These are phyloP conservation scores for Lasiosphaeriaceae sp. DNA, from an alignment of 495 filamentous ascomycete genomes.

Conservation along the genomic window DNA sequence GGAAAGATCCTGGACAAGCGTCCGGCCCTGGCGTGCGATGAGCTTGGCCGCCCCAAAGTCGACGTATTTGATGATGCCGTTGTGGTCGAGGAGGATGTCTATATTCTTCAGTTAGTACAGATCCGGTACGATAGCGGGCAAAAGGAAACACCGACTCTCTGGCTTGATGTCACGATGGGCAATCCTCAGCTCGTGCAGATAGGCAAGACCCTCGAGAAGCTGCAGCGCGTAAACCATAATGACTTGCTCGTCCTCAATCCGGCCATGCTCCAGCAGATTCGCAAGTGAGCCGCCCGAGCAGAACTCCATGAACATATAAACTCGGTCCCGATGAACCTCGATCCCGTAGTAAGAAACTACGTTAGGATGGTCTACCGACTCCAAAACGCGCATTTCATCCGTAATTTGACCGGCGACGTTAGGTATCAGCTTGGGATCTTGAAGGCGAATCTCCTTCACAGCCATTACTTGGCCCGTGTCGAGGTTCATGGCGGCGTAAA, in stretches of 20 bases:
- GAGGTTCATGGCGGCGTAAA: slow-evolving; percentile 94
- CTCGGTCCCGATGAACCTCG: slow-evolving; percentile 95
- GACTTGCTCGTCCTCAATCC: slow-evolving; percentile 96
- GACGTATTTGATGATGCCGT: slow-evolving; percentile 97
- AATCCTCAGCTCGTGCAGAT: slow-evolving; percentile 85
- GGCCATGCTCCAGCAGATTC: slow-evolving; percentile 83
- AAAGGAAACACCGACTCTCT: slow-evolving; percentile 63
- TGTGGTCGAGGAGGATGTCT: slow-evolving; percentile 95
- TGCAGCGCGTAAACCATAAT: slow-evolving; percentile 97
- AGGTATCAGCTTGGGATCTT: slow-evolving; percentile 94
- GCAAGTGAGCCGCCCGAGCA: slow-evolving; percentile 95
- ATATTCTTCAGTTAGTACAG: slow-evolving; percentile 13
- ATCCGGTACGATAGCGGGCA: neutral
- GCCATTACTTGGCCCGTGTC: slow-evolving; percentile 96
- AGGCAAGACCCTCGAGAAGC: slow-evolving; percentile 90
- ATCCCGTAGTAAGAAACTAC: slow-evolving; percentile 97
- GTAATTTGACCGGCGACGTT: slow-evolving; percentile 89
- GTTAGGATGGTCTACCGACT: slow-evolving; percentile 93
- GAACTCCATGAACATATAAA: slow-evolving; percentile 99
- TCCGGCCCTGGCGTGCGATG: slow-evolving; percentile 90
- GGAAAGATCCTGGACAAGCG: slow-evolving; percentile 60
- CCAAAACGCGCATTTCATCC: slow-evolving; percentile 94
- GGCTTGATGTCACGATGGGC: slow-evolving; percentile 98
- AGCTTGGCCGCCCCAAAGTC: slow-evolving; percentile 98
- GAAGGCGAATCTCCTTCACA: slow-evolving; percentile 95